A percentile compares a stretch with the other conserved stretches of the same genome.
Conservation (phyloP, 2,329 filamentous ascomycete genomes). For the Didymosphaeria variabile region DNA sequence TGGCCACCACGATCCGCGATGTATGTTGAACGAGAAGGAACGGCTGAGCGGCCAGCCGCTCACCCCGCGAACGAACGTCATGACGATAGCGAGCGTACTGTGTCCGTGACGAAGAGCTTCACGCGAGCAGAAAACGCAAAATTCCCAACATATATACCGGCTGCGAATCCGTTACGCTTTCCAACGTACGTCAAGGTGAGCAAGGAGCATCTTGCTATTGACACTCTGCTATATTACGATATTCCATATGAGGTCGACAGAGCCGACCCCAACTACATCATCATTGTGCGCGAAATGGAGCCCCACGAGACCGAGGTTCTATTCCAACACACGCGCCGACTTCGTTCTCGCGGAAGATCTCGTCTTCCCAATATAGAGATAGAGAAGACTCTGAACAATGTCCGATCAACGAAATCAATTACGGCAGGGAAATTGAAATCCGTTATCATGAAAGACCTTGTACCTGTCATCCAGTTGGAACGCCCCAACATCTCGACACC, state of each 20-base stretch:
- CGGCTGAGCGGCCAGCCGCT: background rate
- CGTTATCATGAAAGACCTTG: background rate
- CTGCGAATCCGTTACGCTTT: constrained; percentile 42
- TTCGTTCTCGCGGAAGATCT: background rate
- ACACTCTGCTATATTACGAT: constrained; percentile 51
- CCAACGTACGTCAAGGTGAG: constrained; percentile 58
- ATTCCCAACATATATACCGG: constrained; percentile 44
- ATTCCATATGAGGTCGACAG: background rate
- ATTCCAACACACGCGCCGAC: background rate
- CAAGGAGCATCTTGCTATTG: constrained; percentile 55
- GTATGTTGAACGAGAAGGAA: constrained; percentile 3
- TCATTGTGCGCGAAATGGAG: background rate
- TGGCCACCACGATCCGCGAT: background rate
- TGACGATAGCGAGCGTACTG: background rate
- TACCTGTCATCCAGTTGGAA: too few species aligned
- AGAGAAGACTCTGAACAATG: background rate
- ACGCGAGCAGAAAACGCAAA: constrained; percentile 56
- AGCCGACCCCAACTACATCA: background rate
- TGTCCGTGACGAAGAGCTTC: constrained; percentile 24
- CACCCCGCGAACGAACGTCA: background rate
- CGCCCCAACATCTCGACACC: too few species aligned
- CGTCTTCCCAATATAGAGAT: too few species aligned
- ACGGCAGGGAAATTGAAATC: background rate
- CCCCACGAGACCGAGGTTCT: background rate
- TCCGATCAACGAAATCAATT: background rate